These are phyloP conservation scores for Fraxinus nigra DNA, from an alignment of 305 asterid species.

Conservation along the genomic window DNA sequence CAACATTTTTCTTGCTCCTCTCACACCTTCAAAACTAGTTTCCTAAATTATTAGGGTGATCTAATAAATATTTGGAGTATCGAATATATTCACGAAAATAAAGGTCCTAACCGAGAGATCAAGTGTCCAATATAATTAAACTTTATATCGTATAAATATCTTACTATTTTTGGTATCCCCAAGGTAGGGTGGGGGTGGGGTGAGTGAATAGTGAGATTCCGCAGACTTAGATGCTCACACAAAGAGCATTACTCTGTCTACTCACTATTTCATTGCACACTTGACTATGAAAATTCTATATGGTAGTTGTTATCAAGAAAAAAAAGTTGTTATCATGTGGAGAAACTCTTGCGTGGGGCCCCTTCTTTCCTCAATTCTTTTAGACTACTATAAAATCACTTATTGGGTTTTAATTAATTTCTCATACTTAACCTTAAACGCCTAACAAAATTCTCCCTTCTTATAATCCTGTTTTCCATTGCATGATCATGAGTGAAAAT, in stretches of 20 bases:
- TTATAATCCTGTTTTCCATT: neutral
- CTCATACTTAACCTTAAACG: neutral
- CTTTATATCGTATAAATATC: neutral
- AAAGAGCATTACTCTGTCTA: constrained; percentile 28
- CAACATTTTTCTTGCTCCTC: neutral
- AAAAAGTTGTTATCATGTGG: constrained; percentile 14
- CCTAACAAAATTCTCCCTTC: neutral
- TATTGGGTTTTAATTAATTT: constrained; percentile 10
- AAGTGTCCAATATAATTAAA: neutral
- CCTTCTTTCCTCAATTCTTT: constrained; percentile 13
- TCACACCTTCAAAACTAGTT: neutral
- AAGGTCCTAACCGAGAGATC: neutral
- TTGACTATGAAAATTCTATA: constrained; percentile 31
- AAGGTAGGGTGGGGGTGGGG: neutral
- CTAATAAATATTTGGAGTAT: neutral
- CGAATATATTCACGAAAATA: neutral
- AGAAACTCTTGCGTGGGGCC: constrained; percentile 36
- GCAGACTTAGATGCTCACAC: constrained; percentile 42
- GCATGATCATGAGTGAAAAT: constrained; percentile 28
- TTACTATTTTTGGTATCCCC: neutral
- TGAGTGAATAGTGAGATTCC: neutral
- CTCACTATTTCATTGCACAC: constrained; percentile 28
- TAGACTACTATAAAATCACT: constrained; percentile 44
- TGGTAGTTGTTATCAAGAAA: constrained; percentile 7
- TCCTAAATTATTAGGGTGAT: neutral